Evolutionary conservation across 2,329 filamentous ascomycete species (phyloP).

Genomic region (Orbilia ellipsospora): DNA sequence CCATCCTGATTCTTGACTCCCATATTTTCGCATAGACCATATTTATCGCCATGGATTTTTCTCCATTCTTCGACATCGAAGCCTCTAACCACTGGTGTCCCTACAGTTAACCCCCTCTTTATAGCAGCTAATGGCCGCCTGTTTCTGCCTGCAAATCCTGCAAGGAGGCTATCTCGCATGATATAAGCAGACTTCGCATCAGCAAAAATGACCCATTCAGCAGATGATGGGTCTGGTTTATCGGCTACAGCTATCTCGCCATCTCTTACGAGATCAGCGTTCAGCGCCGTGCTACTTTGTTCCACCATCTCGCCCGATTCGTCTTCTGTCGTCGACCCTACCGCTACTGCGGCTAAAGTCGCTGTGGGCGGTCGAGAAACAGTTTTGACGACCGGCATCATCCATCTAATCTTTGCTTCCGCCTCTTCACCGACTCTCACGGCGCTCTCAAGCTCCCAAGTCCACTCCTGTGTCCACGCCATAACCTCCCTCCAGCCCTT

Average conservation of each 20-base stretch:
- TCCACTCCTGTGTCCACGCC: constrained; percentile 92
- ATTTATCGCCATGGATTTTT: constrained; percentile 68
- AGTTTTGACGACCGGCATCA: constrained; percentile 44
- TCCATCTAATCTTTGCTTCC: constrained; percentile 80
- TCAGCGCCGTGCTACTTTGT: constrained; percentile 7
- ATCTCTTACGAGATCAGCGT: constrained; percentile 38
- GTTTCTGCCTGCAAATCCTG: constrained; percentile 62
- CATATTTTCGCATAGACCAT: constrained; percentile 62
- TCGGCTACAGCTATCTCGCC: constrained; percentile 31
- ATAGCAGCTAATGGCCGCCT: constrained; percentile 84
- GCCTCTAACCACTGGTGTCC: constrained; percentile 86
- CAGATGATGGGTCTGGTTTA: constrained; percentile 37
- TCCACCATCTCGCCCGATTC: constrained; percentile 30
- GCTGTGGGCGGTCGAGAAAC: constrained; percentile 39
- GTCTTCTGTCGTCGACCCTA: not conserved
- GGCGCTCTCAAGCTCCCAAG: constrained; percentile 88
- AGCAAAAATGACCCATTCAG: constrained; percentile 78
- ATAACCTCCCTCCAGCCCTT: constrained; percentile 86
- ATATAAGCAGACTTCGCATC: constrained; percentile 81
- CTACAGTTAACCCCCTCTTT: constrained; percentile 82
- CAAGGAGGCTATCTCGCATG: constrained; percentile 83
- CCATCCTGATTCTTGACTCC: constrained; percentile 60
- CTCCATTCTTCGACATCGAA: constrained; percentile 85
- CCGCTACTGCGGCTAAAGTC: constrained; percentile 15
- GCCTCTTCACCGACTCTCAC: constrained; percentile 88